Conservation (phyloP, 75 land plant genomes). For the Cupressus sempervirens region DNA sequence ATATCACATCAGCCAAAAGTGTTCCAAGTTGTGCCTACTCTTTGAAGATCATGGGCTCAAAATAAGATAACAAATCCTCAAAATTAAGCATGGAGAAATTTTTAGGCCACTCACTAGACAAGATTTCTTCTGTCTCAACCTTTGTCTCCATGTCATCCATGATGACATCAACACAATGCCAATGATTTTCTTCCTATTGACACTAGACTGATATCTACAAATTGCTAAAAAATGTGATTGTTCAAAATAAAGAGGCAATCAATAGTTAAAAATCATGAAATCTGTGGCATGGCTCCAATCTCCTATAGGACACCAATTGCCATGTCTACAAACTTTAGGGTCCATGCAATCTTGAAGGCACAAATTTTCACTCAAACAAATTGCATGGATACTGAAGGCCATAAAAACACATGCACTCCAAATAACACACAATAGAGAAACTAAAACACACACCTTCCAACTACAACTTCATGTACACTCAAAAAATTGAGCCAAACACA, state of each 20-base stretch:
- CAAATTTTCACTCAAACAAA: too few species aligned
- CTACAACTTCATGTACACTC: too few species aligned
- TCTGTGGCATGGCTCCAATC: too few species aligned
- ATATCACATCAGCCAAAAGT: conserved; percentile 71
- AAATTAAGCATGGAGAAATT: conserved; percentile 66
- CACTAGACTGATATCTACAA: neutral
- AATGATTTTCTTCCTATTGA: neutral
- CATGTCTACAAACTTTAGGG: too few species aligned
- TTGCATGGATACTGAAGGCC: too few species aligned
- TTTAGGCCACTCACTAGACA: conserved; percentile 85
- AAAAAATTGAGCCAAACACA: too few species aligned
- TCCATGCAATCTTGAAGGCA: too few species aligned
- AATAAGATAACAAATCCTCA: conserved; percentile 54
- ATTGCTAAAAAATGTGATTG: neutral
- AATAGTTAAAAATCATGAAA: neutral
- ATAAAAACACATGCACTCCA: too few species aligned
- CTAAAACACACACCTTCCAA: too few species aligned
- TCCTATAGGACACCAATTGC: too few species aligned
- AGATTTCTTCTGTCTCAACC: conserved; percentile 37
- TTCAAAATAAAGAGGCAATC: neutral
- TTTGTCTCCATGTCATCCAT: neutral
- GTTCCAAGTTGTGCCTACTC: too few species aligned
- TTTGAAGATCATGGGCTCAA: conserved; percentile 52
- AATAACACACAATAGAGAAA: too few species aligned
- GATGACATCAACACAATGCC: neutral